Percentiles rank a stretch among this genome's conserved stretches.
Evolutionary conservation across 2,329 filamentous ascomycete species (phyloP).

Genomic region (Aureobasidium sp.): DNA sequence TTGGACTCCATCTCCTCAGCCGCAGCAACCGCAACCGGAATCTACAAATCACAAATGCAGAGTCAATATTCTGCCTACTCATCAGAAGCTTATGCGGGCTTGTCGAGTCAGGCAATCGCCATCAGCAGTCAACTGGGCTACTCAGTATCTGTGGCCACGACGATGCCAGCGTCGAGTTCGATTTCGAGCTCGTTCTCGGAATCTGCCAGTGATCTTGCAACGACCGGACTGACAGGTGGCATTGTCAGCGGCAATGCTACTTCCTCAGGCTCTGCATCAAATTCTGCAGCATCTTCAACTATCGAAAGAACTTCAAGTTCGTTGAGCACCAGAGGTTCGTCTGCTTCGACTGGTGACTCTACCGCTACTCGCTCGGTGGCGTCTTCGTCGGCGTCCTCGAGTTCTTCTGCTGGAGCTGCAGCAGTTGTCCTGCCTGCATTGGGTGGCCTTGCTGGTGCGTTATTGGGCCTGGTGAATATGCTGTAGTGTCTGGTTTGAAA

Average conservation of each 20-base stretch:
- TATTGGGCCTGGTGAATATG: neutral
- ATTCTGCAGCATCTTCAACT: neutral
- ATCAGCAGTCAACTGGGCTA: constrained; percentile 5
- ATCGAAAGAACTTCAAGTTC: neutral
- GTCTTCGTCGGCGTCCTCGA: neutral
- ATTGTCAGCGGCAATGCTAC: neutral
- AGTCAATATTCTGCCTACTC: constrained; percentile 2
- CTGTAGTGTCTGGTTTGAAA: neutral
- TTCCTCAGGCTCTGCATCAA: neutral
- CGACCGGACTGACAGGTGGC: neutral
- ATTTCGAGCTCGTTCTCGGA: neutral
- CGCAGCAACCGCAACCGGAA: neutral
- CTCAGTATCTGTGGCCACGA: neutral
- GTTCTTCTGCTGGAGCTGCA: neutral
- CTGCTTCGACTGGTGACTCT: neutral
- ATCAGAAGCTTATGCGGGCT: neutral
- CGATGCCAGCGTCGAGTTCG: neutral
- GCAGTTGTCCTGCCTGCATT: neutral
- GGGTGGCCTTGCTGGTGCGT: neutral
- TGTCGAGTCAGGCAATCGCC: neutral
- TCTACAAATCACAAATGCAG: neutral
- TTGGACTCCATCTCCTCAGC: neutral
- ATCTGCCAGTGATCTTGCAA: neutral
- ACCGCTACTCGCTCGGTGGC: neutral
- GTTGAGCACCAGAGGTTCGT: neutral